phyloP scores from a whole-genome alignment of 331 rosid genomes.

The Acacia pycnantha region DNA sequence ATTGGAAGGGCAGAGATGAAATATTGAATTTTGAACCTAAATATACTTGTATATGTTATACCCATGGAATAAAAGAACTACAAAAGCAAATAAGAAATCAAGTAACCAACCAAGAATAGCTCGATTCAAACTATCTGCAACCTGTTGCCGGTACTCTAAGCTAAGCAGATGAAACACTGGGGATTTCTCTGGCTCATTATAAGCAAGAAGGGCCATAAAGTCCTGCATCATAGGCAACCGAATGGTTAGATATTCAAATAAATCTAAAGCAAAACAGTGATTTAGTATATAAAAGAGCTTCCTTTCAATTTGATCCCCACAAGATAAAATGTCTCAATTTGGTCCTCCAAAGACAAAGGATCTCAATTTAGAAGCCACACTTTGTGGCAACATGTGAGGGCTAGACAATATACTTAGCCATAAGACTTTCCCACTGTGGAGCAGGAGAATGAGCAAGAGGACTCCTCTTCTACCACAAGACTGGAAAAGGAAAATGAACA shows the following conservation, averaged over 20 bases:
- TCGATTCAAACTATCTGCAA: slow-evolving; percentile 81
- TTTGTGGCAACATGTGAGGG: neutral
- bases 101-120: slow-evolving; percentile 84
- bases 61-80: neutral
- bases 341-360: neutral
- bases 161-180: slow-evolving; percentile 92
- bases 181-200: slow-evolving; percentile 81
- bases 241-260: neutral
- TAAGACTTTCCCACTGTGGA: neutral
- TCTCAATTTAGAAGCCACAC: neutral
- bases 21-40: neutral
- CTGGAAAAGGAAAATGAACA: neutral
- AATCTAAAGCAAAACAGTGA: neutral
- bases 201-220: slow-evolving; percentile 87
- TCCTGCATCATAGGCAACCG: slow-evolving; percentile 50
- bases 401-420: neutral
- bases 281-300: neutral
- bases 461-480: neutral
- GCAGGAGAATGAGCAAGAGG: neutral
- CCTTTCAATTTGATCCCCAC: neutral
- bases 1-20: slow-evolving; percentile 5
- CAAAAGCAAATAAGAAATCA: slow-evolving; percentile 15
- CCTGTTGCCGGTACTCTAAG: slow-evolving; percentile 68
- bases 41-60: neutral
- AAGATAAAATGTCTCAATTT: neutral